phyloP scores from a whole-genome alignment of 1,139 yeast genomes.

The Kodamaea arcana region DNA sequence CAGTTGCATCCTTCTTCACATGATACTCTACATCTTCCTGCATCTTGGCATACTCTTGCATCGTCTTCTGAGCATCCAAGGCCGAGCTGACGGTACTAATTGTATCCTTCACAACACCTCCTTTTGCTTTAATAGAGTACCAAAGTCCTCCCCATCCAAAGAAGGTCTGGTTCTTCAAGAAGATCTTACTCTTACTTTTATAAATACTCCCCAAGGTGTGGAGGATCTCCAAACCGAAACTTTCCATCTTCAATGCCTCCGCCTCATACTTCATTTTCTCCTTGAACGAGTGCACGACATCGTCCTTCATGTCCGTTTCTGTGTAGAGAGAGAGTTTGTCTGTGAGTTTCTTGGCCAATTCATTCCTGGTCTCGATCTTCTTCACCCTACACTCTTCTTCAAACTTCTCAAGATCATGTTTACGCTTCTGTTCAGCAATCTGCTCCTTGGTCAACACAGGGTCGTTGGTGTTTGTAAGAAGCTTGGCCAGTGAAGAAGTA shows the following conservation, averaged over 20 bases:
- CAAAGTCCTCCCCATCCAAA: conserved; percentile 84
- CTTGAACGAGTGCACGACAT: conserved; percentile 64
- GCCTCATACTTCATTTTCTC: conserved; percentile 78
- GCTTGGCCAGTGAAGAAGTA: background rate
- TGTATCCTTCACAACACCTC: conserved; percentile 79
- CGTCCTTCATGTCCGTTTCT: conserved; percentile 73
- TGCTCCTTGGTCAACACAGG: conserved; percentile 36
- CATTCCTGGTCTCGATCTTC: conserved; percentile 68
- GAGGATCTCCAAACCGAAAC: conserved; percentile 86
- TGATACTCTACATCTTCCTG: conserved; percentile 58
- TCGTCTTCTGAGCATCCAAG: conserved; percentile 82
- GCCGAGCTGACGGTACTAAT: conserved; percentile 83
- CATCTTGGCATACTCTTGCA: conserved; percentile 75
- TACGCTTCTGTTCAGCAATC: conserved; percentile 40
- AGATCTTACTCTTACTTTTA: conserved; percentile 59
- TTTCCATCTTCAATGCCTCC: conserved; percentile 84
- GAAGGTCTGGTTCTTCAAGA: conserved; percentile 56
- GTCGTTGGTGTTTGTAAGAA: conserved; percentile 13
- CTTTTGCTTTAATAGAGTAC: conserved; percentile 81
- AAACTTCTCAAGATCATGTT: conserved; percentile 66
- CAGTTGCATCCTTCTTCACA: conserved; percentile 37
- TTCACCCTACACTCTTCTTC: conserved; percentile 75
- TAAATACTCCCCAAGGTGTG: conserved; percentile 84
- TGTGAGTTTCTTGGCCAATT: conserved; percentile 59
- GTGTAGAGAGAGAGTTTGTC: conserved; percentile 73